A percentile compares a stretch with the other conserved stretches of the same genome.
Conservation (phyloP, 306 rosid genomes). For the Gleditsia sinensis region DNA sequence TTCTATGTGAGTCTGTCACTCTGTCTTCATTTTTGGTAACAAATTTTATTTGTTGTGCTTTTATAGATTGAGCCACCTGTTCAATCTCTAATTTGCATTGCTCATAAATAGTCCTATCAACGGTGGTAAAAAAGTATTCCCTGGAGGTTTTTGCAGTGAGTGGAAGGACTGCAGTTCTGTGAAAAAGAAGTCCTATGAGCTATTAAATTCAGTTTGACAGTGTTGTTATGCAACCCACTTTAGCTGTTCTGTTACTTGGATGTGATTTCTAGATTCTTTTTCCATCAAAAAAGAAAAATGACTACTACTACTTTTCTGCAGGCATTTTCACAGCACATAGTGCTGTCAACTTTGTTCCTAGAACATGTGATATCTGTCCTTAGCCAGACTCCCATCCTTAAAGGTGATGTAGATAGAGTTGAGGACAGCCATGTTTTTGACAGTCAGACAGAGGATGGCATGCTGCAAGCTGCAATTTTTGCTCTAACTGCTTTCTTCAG, state of each 20-base stretch:
- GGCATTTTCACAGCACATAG: slow-evolving; percentile 93
- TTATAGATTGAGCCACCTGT: background rate
- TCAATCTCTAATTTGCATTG: slow-evolving; percentile 7
- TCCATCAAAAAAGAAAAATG: background rate
- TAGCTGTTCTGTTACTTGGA: background rate
- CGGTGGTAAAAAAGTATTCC: background rate
- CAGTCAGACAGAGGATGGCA: slow-evolving; percentile 64
- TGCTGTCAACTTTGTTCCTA: slow-evolving; percentile 77
- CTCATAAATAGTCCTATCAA: slow-evolving; percentile 5
- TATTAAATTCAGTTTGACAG: background rate
- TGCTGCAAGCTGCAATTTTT: slow-evolving; percentile 80
- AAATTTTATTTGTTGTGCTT: background rate
- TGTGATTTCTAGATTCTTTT: background rate
- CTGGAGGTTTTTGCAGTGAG: background rate
- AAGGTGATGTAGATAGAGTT: slow-evolving; percentile 62
- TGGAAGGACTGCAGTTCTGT: background rate
- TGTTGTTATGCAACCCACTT: background rate
- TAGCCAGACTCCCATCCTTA: slow-evolving; percentile 65
- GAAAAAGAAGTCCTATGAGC: background rate
- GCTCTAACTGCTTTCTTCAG: slow-evolving; percentile 97
- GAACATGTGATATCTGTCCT: slow-evolving; percentile 83
- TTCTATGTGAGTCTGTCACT: slow-evolving; percentile 78
- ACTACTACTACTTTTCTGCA: slow-evolving; percentile 32
- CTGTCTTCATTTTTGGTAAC: slow-evolving; percentile 21
- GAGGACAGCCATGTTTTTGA: slow-evolving; percentile 60